These are phyloP conservation scores for Aspergillus tanneri DNA, from an alignment of 2,329 filamentous ascomycete genomes.

Conservation along the genomic window DNA sequence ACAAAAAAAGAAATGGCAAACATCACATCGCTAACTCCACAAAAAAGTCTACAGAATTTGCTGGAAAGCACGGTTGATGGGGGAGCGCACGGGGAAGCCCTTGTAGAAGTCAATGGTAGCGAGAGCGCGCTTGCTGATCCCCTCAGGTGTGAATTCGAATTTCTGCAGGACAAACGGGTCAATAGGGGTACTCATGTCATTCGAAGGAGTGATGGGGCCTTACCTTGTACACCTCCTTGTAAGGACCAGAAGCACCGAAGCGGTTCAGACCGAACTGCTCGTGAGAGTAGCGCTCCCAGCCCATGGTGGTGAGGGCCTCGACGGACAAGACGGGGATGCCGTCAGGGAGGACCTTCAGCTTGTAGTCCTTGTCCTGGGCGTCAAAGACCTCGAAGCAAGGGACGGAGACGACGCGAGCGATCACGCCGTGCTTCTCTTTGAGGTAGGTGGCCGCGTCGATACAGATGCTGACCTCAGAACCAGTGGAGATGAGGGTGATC, in stretches of 20 bases:
- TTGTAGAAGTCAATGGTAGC: conserved; percentile 98
- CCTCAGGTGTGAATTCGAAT: conserved; percentile 98
- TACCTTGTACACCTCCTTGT: conserved; percentile 96
- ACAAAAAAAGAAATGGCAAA: conserved; percentile 23
- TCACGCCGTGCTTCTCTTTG: conserved; percentile 81
- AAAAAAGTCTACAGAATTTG: conserved; percentile 74
- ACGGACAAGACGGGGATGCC: conserved; percentile 90
- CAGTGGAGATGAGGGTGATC: conserved; percentile 88
- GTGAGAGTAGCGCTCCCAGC: conserved; percentile 98
- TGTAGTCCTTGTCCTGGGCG: conserved; percentile 89
- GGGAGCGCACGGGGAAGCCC: conserved; percentile 87
- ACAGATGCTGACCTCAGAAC: conserved; percentile 92
- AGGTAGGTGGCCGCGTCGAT: conserved; percentile 90
- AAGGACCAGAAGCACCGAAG: conserved; percentile 95
- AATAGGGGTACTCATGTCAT: not conserved
- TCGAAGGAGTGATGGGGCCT: conserved; percentile 34
- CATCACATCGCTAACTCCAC: conserved; percentile 14
- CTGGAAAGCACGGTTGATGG: conserved; percentile 95
- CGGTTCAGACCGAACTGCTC: conserved; percentile 99
- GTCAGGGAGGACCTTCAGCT: conserved; percentile 86
- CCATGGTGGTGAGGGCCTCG: conserved; percentile 95
- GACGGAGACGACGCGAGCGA: conserved; percentile 88
- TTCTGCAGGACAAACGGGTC: conserved; percentile 58
- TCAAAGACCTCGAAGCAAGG: conserved; percentile 98
- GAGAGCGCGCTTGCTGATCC: conserved; percentile 89